Evolutionary conservation across 768 basidiomycete genomes (phyloP), one percentile per base, ranked within the genome.

Genomic region (Auricularia auricula-judae): DNA sequence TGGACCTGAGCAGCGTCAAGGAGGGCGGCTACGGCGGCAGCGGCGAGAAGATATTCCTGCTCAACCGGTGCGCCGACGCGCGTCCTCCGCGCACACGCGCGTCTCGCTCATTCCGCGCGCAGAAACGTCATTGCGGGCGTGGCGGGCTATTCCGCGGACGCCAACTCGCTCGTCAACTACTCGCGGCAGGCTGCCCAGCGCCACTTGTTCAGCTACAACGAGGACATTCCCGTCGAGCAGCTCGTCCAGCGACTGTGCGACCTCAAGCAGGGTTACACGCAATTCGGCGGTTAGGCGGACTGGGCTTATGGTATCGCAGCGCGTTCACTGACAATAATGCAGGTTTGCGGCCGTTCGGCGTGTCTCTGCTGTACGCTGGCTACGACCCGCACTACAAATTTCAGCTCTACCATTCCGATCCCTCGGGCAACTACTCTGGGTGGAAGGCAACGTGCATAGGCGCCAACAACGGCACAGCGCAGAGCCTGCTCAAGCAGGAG

Each of bases 401-500:
- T 83, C 97, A 99, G 74, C 84, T 99, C 29, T 99, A 98, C 79
- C 94, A 97, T 74, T 94, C 93, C 5, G 97, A 98, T 73, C 97
- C 96, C 2, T 96, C 93, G 56, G 97, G 97, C 11, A 99, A 98
- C 77, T 99, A 98, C 76, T 91, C 89, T 0, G 96, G 96, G 12
- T 98, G 95, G 80, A 98, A 98, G 76, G 97, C 96, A 53, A 97
- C 95, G 12, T 97, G 93, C 74, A 93, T 99, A 69, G 96, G 97
- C n/a, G 91, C 95, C 5, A 99, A 98, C 79, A 97, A 91, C 74
- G 91, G 93, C 47, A 97, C 94, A 0, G 95, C 95, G 21, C 92
- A 95, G 75, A 93, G 90, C 70, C 78, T 98, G 67, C 78, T 99
- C 68, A 95, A 98, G 79, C 96, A 99, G 76, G 97, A 99, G 75